phyloP scores from a whole-genome alignment of 2,329 filamentous ascomycete genomes.

The Akanthomyces uredinophilus region DNA sequence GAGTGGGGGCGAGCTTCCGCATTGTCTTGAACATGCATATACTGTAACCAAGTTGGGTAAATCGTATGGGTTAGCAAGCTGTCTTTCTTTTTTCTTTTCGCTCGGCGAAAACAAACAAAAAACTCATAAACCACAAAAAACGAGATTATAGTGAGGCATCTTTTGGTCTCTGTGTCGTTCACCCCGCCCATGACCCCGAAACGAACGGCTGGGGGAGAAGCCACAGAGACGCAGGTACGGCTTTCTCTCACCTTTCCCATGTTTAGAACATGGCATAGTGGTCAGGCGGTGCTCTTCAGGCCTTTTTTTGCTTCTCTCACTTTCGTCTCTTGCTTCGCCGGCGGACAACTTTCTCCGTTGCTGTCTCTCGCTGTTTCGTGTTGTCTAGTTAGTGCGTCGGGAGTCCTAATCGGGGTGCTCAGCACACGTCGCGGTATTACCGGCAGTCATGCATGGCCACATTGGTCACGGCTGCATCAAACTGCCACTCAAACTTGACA shows the following conservation, averaged over 20 bases:
- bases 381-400: no score
- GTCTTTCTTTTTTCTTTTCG: not conserved
- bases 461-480: not conserved
- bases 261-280: not conserved
- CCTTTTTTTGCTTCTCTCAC: not conserved
- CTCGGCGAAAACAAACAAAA: not conserved
- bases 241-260: not conserved
- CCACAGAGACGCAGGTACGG: not conserved
- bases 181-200: not conserved
- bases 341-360: not conserved
- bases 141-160: slow-evolving; percentile 1
- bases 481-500: not conserved
- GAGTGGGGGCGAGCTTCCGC: not conserved
- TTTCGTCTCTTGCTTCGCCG: not conserved
- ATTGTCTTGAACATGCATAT: slow-evolving; percentile 4
- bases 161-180: not conserved
- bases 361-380: not conserved
- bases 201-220: slow-evolving; percentile 4
- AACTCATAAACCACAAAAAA: not conserved
- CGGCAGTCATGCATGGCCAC: not conserved
- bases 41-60: not conserved
- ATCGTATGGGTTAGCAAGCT: no score
- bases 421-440: not conserved
- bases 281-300: not conserved
- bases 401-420: no score